phyloP scores from a whole-genome alignment of 441 rosid species.

The Mallotus japonicus region DNA sequence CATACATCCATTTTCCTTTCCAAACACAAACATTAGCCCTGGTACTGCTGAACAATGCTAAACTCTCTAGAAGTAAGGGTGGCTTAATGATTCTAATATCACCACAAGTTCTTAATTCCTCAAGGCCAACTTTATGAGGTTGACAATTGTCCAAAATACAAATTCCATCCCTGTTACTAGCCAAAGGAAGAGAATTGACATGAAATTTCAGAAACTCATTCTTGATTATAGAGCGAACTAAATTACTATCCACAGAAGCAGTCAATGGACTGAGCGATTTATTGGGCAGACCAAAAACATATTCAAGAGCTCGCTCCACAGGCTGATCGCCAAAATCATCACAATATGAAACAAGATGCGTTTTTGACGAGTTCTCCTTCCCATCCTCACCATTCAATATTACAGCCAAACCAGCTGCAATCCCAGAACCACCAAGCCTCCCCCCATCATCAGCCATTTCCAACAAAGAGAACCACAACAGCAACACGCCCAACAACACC shows the following conservation, averaged over 20 bases:
- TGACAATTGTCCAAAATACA: constrained; percentile 42
- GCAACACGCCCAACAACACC: neutral
- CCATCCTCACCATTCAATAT: constrained; percentile 64
- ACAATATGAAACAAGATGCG: constrained; percentile 64
- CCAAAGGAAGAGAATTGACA: constrained; percentile 24
- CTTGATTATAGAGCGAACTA: constrained; percentile 50
- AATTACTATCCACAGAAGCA: constrained; percentile 45
- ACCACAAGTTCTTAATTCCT: constrained; percentile 73
- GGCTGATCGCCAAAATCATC: constrained; percentile 78
- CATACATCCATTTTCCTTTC: constrained; percentile 99
- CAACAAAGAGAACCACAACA: constrained; percentile 15
- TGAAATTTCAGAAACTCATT: constrained; percentile 47
- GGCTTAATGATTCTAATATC: constrained; percentile 63
- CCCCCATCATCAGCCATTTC: constrained; percentile 81
- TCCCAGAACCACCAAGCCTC: constrained; percentile 43
- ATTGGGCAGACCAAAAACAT: constrained; percentile 61
- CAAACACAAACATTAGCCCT: constrained; percentile 90
- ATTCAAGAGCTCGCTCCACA: constrained; percentile 81
- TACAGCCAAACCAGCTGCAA: constrained; percentile 90
- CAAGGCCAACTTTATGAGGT: constrained; percentile 55
- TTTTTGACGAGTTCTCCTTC: constrained; percentile 49
- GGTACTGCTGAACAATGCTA: constrained; percentile 82
- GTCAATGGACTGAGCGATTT: constrained; percentile 55
- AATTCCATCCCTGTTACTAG: constrained; percentile 57
- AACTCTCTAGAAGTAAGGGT: constrained; percentile 83